Percentiles rank a stretch among this genome's conserved stretches.
These are phyloP conservation scores for Chaetoceros tenuissimus DNA, from an alignment of 108 stramenopile genomes.

Conservation along the genomic window DNA sequence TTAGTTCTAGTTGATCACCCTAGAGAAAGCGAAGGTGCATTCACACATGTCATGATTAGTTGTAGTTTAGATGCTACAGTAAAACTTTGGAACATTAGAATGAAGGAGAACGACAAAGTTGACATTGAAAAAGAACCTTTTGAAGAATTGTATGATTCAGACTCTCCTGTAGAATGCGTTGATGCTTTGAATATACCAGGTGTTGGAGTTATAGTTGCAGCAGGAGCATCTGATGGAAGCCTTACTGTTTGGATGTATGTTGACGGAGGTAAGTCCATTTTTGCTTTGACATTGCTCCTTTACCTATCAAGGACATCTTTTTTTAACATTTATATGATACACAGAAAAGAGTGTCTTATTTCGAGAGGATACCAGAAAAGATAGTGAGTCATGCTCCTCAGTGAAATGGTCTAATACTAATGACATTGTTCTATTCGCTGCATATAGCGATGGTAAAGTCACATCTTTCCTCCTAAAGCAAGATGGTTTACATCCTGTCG, in stretches of 20 bases:
- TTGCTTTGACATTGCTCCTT: not conserved
- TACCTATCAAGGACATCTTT: not conserved
- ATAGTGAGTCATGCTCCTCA: constrained; percentile 50
- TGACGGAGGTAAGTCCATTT: constrained; percentile 25
- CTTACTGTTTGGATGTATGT: constrained; percentile 53
- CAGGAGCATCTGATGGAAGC: constrained; percentile 54
- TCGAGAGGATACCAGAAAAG: constrained; percentile 49
- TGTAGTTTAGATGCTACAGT: constrained; percentile 70
- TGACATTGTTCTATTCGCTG: constrained; percentile 23
- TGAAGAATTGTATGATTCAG: constrained; percentile 64
- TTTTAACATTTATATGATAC: not conserved
- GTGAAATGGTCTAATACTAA: constrained; percentile 37
- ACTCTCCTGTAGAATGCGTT: constrained; percentile 46
- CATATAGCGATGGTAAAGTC: constrained; percentile 43
- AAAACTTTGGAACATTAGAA: constrained; percentile 57
- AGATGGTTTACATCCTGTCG: not conserved
- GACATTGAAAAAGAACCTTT: constrained; percentile 50
- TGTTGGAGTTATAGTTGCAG: constrained; percentile 31
- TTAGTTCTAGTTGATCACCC: constrained; percentile 30
- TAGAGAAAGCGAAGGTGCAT: constrained; percentile 16
- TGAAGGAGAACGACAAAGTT: constrained; percentile 49
- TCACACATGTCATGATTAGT: constrained; percentile 60
- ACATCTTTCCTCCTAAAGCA: constrained; percentile 18
- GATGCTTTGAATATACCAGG: constrained; percentile 21
- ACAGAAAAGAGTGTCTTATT: constrained; percentile 35